Percentiles rank a stretch among this genome's conserved stretches.
phyloP scores from a whole-genome alignment of 2,329 filamentous ascomycete species.

The Colletotrichum godetiae region DNA sequence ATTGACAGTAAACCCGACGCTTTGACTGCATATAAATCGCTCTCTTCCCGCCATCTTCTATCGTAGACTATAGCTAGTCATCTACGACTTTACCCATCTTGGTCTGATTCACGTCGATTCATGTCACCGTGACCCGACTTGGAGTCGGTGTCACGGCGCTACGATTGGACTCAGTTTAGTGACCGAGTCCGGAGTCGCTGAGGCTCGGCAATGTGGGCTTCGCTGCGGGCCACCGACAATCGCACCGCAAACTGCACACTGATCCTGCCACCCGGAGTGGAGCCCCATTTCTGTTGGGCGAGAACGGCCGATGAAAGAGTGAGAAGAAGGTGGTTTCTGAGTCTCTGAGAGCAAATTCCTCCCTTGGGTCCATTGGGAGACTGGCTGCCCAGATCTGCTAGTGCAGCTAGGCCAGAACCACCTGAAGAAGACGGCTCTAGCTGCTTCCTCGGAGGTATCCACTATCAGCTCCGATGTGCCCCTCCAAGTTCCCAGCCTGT shows the following conservation, averaged over 20 bases:
- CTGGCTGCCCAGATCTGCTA: slow-evolving; percentile 22
- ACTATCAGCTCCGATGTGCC: slow-evolving; percentile 16
- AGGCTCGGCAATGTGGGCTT: slow-evolving; percentile 25
- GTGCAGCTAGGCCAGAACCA: slow-evolving; percentile 11
- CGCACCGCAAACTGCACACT: neutral
- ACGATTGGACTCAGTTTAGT: slow-evolving; percentile 1
- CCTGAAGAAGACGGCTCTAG: slow-evolving; percentile 2
- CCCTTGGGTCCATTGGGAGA: neutral
- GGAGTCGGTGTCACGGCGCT: neutral
- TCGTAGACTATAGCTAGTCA: neutral
- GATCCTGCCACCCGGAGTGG: slow-evolving; percentile 8
- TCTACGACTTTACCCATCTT: neutral
- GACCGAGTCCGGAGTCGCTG: slow-evolving; percentile 26
- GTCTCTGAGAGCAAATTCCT: slow-evolving; percentile 2
- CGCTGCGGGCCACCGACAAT: slow-evolving; percentile 11
- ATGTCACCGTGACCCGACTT: neutral
- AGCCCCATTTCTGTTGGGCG: slow-evolving; percentile 22
- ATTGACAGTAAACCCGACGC: neutral
- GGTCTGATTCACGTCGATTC: neutral
- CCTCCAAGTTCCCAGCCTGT: neutral
- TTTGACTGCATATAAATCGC: neutral
- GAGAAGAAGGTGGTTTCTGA: neutral
- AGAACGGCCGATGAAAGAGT: slow-evolving; percentile 14
- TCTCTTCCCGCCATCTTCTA: neutral
- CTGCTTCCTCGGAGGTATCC: slow-evolving; percentile 4